Percentiles rank a stretch among this genome's conserved stretches.
Conservation (phyloP, 169 alveolate genomes). For the Cryptosporidium baileyi region DNA sequence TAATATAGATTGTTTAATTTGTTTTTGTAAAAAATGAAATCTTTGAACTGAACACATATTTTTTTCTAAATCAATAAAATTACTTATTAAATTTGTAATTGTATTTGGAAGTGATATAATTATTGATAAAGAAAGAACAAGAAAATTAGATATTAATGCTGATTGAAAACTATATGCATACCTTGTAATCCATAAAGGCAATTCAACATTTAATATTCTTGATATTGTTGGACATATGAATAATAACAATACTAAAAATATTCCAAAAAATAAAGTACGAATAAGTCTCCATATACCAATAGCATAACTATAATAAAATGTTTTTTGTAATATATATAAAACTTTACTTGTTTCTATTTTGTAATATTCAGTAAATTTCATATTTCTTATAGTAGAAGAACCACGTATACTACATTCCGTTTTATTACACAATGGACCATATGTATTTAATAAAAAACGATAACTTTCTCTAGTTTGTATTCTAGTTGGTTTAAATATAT, state of each 20-base stretch:
- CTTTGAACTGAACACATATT: slow-evolving; percentile 69
- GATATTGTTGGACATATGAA: slow-evolving; percentile 58
- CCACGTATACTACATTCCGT: slow-evolving; percentile 56
- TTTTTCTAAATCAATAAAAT: slow-evolving; percentile 59
- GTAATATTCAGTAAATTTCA: slow-evolving; percentile 42
- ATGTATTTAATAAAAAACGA: slow-evolving; percentile 35
- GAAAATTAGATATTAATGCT: slow-evolving; percentile 26
- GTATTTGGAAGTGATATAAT: slow-evolving; percentile 39
- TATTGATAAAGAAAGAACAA: slow-evolving; percentile 28
- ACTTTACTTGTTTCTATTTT: slow-evolving; percentile 3
- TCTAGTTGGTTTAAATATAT: slow-evolving; percentile 69
- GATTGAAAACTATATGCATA: slow-evolving; percentile 36
- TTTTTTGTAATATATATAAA: slow-evolving; percentile 4
- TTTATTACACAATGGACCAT: slow-evolving; percentile 61
- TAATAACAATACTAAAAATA: slow-evolving; percentile 1
- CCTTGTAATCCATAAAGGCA: slow-evolving; percentile 42
- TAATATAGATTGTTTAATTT: not conserved
- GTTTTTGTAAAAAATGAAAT: slow-evolving; percentile 50
- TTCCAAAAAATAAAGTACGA: slow-evolving; percentile 41
- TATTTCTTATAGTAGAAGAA: slow-evolving; percentile 52
- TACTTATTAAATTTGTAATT: not conserved
- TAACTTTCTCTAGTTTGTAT: slow-evolving; percentile 62
- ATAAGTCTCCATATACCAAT: slow-evolving; percentile 49
- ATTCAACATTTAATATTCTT: slow-evolving; percentile 8
- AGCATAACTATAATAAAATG: slow-evolving; percentile 46